Evolutionary conservation across 208 protist species (phyloP).

Genomic region (Trypanosoma boissoni): DNA sequence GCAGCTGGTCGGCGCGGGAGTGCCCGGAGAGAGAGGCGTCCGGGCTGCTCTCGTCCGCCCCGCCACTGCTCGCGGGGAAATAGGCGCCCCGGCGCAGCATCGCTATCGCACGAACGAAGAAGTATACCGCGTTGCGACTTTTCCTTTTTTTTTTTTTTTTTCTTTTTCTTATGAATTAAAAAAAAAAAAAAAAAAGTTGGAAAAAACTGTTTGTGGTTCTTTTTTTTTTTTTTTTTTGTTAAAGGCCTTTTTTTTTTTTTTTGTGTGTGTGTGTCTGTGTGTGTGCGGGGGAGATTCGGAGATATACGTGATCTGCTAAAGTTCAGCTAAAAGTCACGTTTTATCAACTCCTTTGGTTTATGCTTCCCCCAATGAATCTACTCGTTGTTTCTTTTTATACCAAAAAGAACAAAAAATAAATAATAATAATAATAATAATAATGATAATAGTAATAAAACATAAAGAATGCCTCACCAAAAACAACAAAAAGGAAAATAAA

Average conservation of each 20-base stretch:
- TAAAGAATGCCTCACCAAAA: too few species aligned
- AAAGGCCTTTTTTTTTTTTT: background rate
- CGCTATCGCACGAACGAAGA: too few species aligned
- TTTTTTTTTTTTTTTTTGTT: constrained; percentile 6
- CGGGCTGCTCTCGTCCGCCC: background rate
- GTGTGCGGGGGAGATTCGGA: background rate
- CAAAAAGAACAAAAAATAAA: background rate
- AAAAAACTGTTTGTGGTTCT: background rate
- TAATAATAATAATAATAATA: background rate
- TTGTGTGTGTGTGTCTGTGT: background rate
- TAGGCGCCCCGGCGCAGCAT: constrained; percentile 15
- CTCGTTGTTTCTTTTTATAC: background rate
- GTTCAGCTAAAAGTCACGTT: too few species aligned
- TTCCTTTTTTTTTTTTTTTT: background rate
- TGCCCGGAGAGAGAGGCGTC: constrained; percentile 10
- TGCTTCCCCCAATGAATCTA: background rate
- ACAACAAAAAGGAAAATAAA: too few species aligned
- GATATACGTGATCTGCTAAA: too few species aligned
- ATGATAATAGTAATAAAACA: background rate
- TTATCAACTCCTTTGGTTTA: background rate
- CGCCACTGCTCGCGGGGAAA: background rate
- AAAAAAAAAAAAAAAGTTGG: constrained; percentile 10
- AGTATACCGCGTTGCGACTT: constrained; percentile 1
- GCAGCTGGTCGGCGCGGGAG: background rate
- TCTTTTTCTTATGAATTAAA: background rate